Conservation (phyloP, 1,284 basidiomycete genomes). For the Ceratobasidium sp. region DNA sequence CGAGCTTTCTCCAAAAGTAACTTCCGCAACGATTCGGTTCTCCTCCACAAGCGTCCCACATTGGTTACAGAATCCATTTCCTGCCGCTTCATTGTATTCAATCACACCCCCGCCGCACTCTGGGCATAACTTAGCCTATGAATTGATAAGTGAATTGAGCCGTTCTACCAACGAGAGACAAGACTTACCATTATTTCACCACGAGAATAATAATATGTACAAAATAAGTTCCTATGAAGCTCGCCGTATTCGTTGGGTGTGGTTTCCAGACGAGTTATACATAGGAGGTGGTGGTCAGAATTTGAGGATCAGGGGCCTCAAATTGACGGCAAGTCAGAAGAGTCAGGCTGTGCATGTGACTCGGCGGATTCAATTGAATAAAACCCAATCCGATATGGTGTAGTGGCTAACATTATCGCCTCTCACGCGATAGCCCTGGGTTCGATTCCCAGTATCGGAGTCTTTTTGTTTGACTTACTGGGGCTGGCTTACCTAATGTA, state of each 20-base stretch:
- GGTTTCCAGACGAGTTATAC: neutral
- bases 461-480: slow-evolving; percentile 11
- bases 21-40: slow-evolving; percentile 92
- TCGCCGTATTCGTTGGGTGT: neutral
- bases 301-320: slow-evolving; percentile 24
- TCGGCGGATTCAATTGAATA: too few species aligned
- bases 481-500: neutral
- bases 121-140: slow-evolving; percentile 41
- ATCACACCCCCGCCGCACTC: slow-evolving; percentile 79
- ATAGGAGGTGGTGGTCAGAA: slow-evolving; percentile 17
- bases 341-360: slow-evolving; percentile 2
- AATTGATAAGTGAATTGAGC: neutral
- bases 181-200: slow-evolving; percentile 17
- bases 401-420: slow-evolving; percentile 43
- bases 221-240: neutral
- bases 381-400: slow-evolving; percentile 38
- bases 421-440: slow-evolving; percentile 36
- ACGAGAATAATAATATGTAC: slow-evolving; percentile 23
- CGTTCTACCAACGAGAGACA: neutral
- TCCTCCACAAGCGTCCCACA: slow-evolving; percentile 94
- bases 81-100: slow-evolving; percentile 82
- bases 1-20: slow-evolving; percentile 93
- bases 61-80: slow-evolving; percentile 82
- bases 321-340: neutral
- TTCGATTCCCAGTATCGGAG: slow-evolving; percentile 43